A percentile compares a stretch with the other conserved stretches of the same genome.
These are phyloP conservation scores for Xylaria polymorpha DNA, from an alignment of 2,329 filamentous ascomycete species.

Conservation along the genomic window DNA sequence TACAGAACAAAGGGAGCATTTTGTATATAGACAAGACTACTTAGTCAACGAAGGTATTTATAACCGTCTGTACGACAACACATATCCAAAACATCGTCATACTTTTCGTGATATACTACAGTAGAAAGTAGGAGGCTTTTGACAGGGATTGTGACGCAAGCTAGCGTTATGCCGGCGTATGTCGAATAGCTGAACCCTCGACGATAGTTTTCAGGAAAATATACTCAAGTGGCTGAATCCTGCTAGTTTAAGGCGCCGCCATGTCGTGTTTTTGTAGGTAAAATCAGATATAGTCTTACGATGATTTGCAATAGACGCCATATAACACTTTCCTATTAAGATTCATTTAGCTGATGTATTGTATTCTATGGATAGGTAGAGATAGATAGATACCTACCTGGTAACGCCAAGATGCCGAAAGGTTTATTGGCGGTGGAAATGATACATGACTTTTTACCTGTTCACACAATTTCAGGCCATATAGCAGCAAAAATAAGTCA, in stretches of 20 bases:
- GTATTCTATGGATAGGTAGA: too few relatives aligned
- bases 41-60: background rate
- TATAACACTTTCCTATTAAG: background rate
- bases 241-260: background rate
- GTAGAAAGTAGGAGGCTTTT: background rate
- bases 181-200: conserved; percentile 6
- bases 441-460: background rate
- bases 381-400: too few relatives aligned
- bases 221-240: background rate
- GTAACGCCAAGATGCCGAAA: background rate
- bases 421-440: background rate
- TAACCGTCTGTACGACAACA: background rate
- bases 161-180: background rate
- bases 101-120: background rate
- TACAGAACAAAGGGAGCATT: background rate
- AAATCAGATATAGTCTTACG: background rate
- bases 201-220: background rate
- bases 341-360: background rate
- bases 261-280: background rate
- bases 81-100: background rate
- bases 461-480: background rate
- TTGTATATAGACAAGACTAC: background rate
- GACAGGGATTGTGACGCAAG: conserved; percentile 14
- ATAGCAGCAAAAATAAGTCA: background rate
- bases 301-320: background rate